phyloP scores from a whole-genome alignment of 257 asterid species.

The Capsicum rhomboideum region DNA sequence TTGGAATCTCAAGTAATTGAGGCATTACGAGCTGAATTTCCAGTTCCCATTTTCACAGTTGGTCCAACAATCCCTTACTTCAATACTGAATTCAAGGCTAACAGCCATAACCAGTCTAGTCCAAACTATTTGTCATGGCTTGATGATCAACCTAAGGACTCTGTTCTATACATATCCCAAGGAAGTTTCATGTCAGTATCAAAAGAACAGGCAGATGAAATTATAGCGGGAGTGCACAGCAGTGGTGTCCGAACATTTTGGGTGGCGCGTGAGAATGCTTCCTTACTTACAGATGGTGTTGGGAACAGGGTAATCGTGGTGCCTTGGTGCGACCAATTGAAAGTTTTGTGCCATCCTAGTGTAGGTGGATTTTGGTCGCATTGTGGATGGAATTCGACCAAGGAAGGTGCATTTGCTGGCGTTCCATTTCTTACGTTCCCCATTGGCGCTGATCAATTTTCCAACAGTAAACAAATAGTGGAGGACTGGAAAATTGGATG shows the following conservation, averaged over 20 bases:
- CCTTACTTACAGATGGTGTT: constrained; percentile 26
- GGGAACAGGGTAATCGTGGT: constrained; percentile 31
- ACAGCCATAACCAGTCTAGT: not conserved
- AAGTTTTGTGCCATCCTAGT: constrained; percentile 44
- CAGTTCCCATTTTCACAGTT: constrained; percentile 42
- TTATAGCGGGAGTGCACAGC: constrained; percentile 34
- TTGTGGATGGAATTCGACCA: constrained; percentile 67
- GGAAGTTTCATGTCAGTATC: constrained; percentile 69
- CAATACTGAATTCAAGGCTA: not conserved
- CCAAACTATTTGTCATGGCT: constrained; percentile 43
- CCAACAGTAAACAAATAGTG: constrained; percentile 38
- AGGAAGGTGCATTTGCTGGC: constrained; percentile 47
- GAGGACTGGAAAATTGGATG: constrained; percentile 64
- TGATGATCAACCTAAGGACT: constrained; percentile 41
- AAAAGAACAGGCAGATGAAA: constrained; percentile 46
- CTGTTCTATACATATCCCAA: constrained; percentile 53
- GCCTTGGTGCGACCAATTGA: constrained; percentile 56
- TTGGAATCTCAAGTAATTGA: constrained; percentile 37
- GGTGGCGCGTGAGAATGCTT: constrained; percentile 67
- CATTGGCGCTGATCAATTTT: constrained; percentile 38
- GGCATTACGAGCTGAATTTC: constrained; percentile 27
- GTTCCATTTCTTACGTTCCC: constrained; percentile 56
- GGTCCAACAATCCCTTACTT: constrained; percentile 63
- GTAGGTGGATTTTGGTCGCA: constrained; percentile 77
- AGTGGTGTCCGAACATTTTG: constrained; percentile 57